Evolutionary conservation across 495 filamentous ascomycete species (phyloP).

Genomic region (Aspergillus steynii): DNA sequence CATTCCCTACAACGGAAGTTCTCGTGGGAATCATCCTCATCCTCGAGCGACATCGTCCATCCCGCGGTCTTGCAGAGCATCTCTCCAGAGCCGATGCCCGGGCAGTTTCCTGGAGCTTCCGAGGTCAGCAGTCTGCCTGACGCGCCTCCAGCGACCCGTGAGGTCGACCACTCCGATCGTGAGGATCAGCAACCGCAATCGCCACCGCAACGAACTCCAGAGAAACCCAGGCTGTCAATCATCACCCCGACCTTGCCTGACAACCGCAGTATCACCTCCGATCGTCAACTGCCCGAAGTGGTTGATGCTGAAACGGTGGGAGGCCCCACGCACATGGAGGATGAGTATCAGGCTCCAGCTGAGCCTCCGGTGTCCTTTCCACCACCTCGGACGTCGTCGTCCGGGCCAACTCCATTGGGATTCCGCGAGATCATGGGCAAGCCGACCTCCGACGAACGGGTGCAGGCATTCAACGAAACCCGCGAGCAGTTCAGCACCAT

Average conservation of each 20-base stretch:
- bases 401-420: conserved; percentile 46
- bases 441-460: conserved; percentile 60
- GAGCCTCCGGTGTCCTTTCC: conserved; percentile 4
- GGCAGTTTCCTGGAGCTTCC: conserved; percentile 20
- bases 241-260: conserved; percentile 21
- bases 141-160: neutral
- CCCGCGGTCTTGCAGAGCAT: conserved; percentile 4
- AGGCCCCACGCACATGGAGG: conserved; percentile 11
- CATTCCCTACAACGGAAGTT: conserved; percentile 38
- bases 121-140: conserved; percentile 15
- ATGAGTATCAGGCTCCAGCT: conserved; percentile 3
- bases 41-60: conserved; percentile 13
- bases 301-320: conserved; percentile 10
- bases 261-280: conserved; percentile 18
- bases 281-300: conserved; percentile 13
- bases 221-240: conserved; percentile 29
- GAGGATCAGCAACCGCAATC: neutral
- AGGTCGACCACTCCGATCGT: conserved; percentile 3
- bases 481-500: conserved; percentile 67
- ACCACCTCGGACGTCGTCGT: conserved; percentile 15
- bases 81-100: conserved; percentile 16
- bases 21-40: conserved; percentile 43
- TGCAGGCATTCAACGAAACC: conserved; percentile 67
- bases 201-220: neutral
- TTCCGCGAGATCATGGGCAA: conserved; percentile 76